These are phyloP conservation scores for Metarhizium brunneum DNA, from an alignment of 2,329 filamentous ascomycete species.

Conservation along the genomic window DNA sequence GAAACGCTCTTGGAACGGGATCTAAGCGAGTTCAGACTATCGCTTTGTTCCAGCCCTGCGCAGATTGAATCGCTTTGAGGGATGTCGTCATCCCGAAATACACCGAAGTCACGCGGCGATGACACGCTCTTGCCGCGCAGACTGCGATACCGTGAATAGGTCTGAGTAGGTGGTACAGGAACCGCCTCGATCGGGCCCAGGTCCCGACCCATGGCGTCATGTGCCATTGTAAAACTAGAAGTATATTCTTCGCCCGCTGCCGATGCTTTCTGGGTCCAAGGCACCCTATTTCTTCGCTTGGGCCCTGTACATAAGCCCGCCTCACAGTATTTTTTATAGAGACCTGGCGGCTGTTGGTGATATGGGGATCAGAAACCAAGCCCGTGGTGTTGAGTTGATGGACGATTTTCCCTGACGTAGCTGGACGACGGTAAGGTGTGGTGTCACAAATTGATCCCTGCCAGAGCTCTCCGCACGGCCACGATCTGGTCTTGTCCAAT, in stretches of 20 bases:
- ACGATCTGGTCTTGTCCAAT: not conserved
- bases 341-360: not conserved
- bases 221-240: constrained; percentile 1
- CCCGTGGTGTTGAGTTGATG: not conserved
- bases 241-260: not conserved
- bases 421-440: not conserved
- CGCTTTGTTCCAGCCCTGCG: not conserved
- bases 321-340: not conserved
- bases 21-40: constrained; percentile 1
- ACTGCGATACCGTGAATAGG: constrained; percentile 21
- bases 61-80: not conserved
- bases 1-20: constrained; percentile 12
- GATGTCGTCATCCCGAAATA: constrained; percentile 15
- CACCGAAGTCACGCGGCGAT: constrained; percentile 19
- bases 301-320: not conserved
- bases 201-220: constrained; percentile 2
- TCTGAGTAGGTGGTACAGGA: constrained; percentile 12
- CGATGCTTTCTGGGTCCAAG: not conserved
- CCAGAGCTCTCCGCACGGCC: not conserved
- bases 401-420: not conserved
- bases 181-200: constrained; percentile 6
- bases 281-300: not conserved
- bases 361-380: no score
- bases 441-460: not conserved
- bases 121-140: constrained; percentile 27